Evolutionary conservation across 805 yeast genomes (phyloP), one percentile per base, ranked within the genome.

Genomic region (Candida nanaspora): DNA sequence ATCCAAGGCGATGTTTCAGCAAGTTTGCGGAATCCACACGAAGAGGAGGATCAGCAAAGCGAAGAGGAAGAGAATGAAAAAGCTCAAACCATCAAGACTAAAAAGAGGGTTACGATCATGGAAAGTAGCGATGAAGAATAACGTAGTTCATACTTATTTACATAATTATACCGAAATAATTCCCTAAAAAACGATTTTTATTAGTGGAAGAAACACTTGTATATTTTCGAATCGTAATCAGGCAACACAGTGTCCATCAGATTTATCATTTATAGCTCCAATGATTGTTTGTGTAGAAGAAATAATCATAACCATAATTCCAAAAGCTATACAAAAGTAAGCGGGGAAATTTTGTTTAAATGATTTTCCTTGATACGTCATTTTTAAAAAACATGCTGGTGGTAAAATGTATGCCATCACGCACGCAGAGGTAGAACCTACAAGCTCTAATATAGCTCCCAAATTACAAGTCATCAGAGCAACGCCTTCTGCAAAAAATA

Each of bases 401-500:
- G 98, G 98, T 15, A 89, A 64, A 19, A 89, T 86, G 56, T 86
- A 89, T 0, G 98, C 97, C 82, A 91, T 81, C 30, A 85, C 67
- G 16, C 95, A 86, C 0, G 97, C 97, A 0, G 95, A 83, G 0
- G 95, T 83, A 0, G 96, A 89, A 2, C 98, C 98, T 26, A 87
- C 88, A 3, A 89, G 69, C 55, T 91, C 97, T 32, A 89, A 68
- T 23, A 91, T 81, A 11, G 93, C 84, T 1, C 98, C 98, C 41
- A 89, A 68, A 48, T 88, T 86, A 55, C 96, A 89, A 0, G 96
- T 86, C 42, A 79, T 62, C 26, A 91, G 64, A 0, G 97, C 72
- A 2, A 87, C 80, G 0, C 75, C 53, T 89, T 88, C 83, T 0
- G 95, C 82, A 0, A 75, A 44, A 23, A 81, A 63, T 1, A 85